Base-by-base conservation (phyloP, 1,284 basidiomycete genomes). In the Fomitopsis schrenkii region DNA sequence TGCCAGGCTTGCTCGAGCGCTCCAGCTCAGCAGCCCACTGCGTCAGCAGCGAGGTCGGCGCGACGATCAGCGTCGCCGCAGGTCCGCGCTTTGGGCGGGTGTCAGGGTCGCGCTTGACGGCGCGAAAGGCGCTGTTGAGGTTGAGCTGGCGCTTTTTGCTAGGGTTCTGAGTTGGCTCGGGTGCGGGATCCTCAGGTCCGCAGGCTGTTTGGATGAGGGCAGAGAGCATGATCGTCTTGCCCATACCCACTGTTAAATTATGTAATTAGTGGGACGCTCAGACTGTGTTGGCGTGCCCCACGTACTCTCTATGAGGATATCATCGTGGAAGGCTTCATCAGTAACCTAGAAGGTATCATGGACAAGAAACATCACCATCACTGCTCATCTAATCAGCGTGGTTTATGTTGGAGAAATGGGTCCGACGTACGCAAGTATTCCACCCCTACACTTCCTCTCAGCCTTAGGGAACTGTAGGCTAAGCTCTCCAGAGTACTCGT, bases 141-240 rank as follows among this genome's bases (percentile, higher is more conserved):
- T 81, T 85, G 36, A 89, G 70, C 70, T 91, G 89, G 38, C 83
- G 82, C 6, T 76, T 70, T 65, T 82, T 85, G 14, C 71, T 63
- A n/a, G 74, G 67, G 30, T 60, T 61, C 28, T 59, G 60, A 10
- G 64, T 70, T 19, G 68, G 59, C 6, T 74, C 75, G 1, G 74
- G 71, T 0, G 67, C 63, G 30, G 76, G 70, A 62, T 44, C 55
- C 48, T 83, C 80, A 1, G 78, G 74, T 19, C 80, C 81, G 44
- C 82, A 82, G 64, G 91, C 93, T 12, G 87, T 87, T 67, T 97
- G 95, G 30, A 98, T 91, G 42, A 98, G 83, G 12, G 94, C 88
- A 1, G 95, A 93, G 57, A 98, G 78, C 94, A 97, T 97, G 70
- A 97, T 95, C 0, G 97, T 98, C 78, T 99, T 99, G 4, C 97